Conservation (phyloP, 164 flowering plant species). For the Paratinospora sagittata region DNA sequence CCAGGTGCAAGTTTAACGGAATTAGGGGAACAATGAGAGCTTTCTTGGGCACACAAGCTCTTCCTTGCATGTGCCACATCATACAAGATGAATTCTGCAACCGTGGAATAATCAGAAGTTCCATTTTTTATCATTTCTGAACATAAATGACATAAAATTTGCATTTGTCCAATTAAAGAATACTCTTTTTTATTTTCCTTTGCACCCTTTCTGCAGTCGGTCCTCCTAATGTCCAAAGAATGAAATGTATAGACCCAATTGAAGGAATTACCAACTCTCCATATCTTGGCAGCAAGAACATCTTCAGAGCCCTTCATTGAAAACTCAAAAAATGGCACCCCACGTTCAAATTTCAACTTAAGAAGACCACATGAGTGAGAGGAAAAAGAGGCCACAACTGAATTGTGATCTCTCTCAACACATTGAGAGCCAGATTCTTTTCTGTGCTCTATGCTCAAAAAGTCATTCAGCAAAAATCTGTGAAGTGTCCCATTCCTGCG, state of each 20-base stretch:
- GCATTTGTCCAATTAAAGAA: constrained; percentile 81
- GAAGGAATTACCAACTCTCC: constrained; percentile 49
- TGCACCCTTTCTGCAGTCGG: constrained; percentile 35
- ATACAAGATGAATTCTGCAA: constrained; percentile 76
- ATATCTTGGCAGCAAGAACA: constrained; percentile 53
- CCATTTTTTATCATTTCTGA: constrained; percentile 44
- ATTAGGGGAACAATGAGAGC: constrained; percentile 19
- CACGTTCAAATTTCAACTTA: constrained; percentile 52
- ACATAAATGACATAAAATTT: constrained; percentile 58
- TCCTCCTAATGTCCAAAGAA: constrained; percentile 39
- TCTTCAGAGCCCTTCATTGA: constrained; percentile 52
- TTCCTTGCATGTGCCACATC: constrained; percentile 55
- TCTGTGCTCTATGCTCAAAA: constrained; percentile 23
- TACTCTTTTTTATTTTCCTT: constrained; percentile 42
- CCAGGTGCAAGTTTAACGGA: constrained; percentile 11
- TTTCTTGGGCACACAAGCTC: constrained; percentile 24
- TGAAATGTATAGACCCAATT: constrained; percentile 88
- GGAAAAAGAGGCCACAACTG: constrained; percentile 38
- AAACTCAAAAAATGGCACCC: constrained; percentile 64
- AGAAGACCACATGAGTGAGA: constrained; percentile 69
- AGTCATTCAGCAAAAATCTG: constrained; percentile 46
- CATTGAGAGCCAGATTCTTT: constrained; percentile 20
- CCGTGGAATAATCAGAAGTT: constrained; percentile 45
- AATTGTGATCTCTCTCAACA: constrained; percentile 18
- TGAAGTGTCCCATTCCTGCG: constrained; percentile 26